Evolutionary conservation across 257 asterid species (phyloP), one percentile per base, ranked within the genome.

Genomic region (Apocynum venetum): DNA sequence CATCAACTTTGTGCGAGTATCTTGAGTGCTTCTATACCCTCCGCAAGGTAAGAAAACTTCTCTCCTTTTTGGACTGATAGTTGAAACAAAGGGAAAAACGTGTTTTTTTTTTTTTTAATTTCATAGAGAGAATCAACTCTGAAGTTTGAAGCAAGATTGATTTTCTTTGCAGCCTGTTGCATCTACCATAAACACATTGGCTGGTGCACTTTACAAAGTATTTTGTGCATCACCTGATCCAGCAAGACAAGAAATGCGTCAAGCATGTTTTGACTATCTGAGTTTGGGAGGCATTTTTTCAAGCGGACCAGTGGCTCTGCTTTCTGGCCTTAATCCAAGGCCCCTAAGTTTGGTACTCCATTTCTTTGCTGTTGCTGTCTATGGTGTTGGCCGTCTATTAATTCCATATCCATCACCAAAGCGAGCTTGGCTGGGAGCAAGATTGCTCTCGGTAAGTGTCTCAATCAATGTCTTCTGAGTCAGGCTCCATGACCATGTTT

Each of bases 171-270:
- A 93, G 98, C 96, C 98, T 1, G 91, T 88, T 67, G 92, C 98
- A 72, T 91, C 94, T 4, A 93, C 95, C 1, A 91, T 93, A n/a
- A 90, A 91, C 79, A 89, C 93, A 72, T 69, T 91, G 86, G 98
- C 97, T 0, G 96, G 91, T 71, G 95, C 96, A 8, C 88, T 89
- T 8, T 90, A 89, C 86, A 83, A 91, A 60, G 94, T 93, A 0
- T 89, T 90, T 67, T 86, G 92, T 82, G 90, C 93, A 51, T 90
- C 95, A 3, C 86, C 92, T 2, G 98, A 91, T 79, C 89, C 85
- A 59, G 92, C 94, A 47, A 90, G 88, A 81, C 84, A 85, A 76
- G 96, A 89, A 78, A 88, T 93, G 92, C 91, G 92, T 0, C 79
- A 84, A 74, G 97, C 96, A 10, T 89, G 92, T 73, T 93, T 90